phyloP scores from a whole-genome alignment of 2,329 filamentous ascomycete species.

The Exophiala calicioides region DNA sequence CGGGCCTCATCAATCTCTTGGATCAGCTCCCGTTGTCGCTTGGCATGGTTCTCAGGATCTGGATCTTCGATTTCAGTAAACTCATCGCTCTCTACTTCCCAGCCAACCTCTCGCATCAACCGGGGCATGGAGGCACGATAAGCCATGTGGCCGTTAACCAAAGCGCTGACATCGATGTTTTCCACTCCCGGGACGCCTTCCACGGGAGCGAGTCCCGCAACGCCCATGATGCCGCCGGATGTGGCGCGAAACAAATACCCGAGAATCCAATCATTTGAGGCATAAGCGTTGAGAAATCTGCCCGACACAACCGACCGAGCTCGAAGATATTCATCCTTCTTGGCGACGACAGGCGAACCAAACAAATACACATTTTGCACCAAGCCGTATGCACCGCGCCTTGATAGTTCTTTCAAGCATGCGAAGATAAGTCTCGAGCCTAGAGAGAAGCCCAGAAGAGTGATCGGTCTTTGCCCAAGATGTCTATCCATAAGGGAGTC shows the following conservation, averaged over 20 bases:
- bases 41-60: constrained; percentile 87
- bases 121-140: constrained; percentile 91
- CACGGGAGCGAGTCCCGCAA: constrained; percentile 80
- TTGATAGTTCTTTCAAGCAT: constrained; percentile 81
- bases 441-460: constrained; percentile 90
- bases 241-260: constrained; percentile 95
- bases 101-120: constrained; percentile 82
- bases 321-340: constrained; percentile 82
- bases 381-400: constrained; percentile 79
- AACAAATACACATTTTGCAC: constrained; percentile 96
- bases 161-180: constrained; percentile 82
- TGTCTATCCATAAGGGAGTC: constrained; percentile 92
- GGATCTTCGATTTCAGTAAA: constrained; percentile 97
- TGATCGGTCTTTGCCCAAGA: constrained; percentile 85
- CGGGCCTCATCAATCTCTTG: constrained; percentile 95
- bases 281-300: constrained; percentile 93
- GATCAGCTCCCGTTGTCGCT: constrained; percentile 88
- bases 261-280: constrained; percentile 94
- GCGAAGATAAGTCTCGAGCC: constrained; percentile 91
- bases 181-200: constrained; percentile 78
- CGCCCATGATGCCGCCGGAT: constrained; percentile 82
- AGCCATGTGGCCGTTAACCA: constrained; percentile 92
- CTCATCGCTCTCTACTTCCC: constrained; percentile 88
- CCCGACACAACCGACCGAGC: constrained; percentile 83
- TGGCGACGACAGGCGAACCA: constrained; percentile 87